Evolutionary conservation across 768 basidiomycete genomes (phyloP).

Genomic region (Boletus sensibilis): DNA sequence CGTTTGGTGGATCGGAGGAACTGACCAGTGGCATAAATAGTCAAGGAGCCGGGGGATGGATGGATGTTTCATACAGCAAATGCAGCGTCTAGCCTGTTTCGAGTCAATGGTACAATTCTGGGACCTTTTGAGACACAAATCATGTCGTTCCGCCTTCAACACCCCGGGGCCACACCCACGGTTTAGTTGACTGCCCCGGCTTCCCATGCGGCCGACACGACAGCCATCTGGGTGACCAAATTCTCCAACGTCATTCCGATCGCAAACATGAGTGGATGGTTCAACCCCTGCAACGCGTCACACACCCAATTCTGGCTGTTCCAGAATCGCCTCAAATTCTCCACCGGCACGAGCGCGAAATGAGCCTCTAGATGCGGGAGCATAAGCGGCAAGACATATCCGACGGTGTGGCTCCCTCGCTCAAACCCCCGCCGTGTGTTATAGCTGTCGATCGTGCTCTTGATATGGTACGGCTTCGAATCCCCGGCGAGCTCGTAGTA

Average conservation of each 20-base stretch:
- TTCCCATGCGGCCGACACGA: slow-evolving; percentile 9
- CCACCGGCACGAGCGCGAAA: neutral
- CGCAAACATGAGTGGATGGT: slow-evolving; percentile 1
- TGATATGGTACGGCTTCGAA: neutral
- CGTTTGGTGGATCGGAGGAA: neutral
- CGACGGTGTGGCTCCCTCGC: slow-evolving; percentile 11
- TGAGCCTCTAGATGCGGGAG: slow-evolving; percentile 6
- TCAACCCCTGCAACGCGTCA: slow-evolving; percentile 4
- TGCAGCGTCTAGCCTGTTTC: neutral
- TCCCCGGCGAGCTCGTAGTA: slow-evolving; percentile 7
- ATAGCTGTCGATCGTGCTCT: neutral
- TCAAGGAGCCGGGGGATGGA: neutral
- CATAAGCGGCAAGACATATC: slow-evolving; percentile 5
- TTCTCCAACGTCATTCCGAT: neutral
- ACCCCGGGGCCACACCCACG: neutral
- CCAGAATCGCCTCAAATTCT: neutral
- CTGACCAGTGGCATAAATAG: neutral
- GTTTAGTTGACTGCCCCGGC: neutral
- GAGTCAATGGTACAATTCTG: too few relatives aligned
- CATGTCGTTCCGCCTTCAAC: neutral
- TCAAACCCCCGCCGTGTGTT: neutral
- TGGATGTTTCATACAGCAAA: neutral
- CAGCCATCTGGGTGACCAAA: slow-evolving; percentile 3
- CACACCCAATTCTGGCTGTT: slow-evolving; percentile 6
- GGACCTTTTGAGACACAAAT: neutral